These are phyloP conservation scores for Spathaspora sp. DNA, from an alignment of 805 yeast genomes.

Conservation along the genomic window DNA sequence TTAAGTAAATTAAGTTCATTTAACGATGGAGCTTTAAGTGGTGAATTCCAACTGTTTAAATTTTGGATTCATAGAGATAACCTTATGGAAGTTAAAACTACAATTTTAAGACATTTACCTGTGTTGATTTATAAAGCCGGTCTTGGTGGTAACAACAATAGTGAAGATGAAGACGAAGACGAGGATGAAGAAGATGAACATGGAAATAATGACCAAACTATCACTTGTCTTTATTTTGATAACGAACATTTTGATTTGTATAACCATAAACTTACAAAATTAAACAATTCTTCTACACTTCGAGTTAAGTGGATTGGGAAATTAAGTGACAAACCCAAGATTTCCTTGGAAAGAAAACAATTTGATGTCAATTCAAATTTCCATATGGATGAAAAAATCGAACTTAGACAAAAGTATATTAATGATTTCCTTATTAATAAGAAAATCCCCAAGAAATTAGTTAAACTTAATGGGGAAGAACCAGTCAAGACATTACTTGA, in stretches of 20 bases:
- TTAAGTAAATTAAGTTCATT: slow-evolving; percentile 48
- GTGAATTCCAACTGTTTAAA: slow-evolving; percentile 62
- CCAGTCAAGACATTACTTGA: slow-evolving; percentile 50
- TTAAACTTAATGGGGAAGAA: slow-evolving; percentile 56
- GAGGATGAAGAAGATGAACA: slow-evolving; percentile 51
- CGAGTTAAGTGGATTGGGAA: slow-evolving; percentile 91
- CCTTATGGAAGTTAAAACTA: slow-evolving; percentile 95
- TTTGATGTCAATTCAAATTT: slow-evolving; percentile 54
- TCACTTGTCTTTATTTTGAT: slow-evolving; percentile 86
- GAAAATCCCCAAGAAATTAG: slow-evolving; percentile 44
- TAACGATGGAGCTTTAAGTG: slow-evolving; percentile 32
- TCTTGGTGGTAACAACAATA: slow-evolving; percentile 38
- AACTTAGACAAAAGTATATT: slow-evolving; percentile 77
- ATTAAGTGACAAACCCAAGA: slow-evolving; percentile 69
- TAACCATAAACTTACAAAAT: slow-evolving; percentile 75
- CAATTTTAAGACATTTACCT: slow-evolving; percentile 88
- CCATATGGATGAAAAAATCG: slow-evolving; percentile 59
- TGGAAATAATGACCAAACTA: slow-evolving; percentile 52
- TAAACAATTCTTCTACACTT: slow-evolving; percentile 66
- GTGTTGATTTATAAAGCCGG: slow-evolving; percentile 63
- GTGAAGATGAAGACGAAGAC: slow-evolving; percentile 45
- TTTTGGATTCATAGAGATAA: slow-evolving; percentile 96
- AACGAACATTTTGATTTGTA: slow-evolving; percentile 78
- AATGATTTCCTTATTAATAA: slow-evolving; percentile 63
- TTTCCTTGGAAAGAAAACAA: slow-evolving; percentile 75